phyloP scores from a whole-genome alignment of 179 eudicot species.

The Drosera spatulata region DNA sequence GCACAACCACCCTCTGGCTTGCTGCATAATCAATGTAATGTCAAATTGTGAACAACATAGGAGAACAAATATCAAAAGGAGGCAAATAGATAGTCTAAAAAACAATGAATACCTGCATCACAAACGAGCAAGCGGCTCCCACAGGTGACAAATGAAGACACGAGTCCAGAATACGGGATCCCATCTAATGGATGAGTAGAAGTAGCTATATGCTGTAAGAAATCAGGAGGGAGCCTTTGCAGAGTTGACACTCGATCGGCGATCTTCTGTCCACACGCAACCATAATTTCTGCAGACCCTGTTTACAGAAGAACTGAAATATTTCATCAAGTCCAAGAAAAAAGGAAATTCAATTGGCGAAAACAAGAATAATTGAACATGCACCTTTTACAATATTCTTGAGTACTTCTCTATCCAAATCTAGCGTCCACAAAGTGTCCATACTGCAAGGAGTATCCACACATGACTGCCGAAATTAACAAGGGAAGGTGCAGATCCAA shows the following conservation, averaged over 20 bases:
- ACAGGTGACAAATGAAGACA: constrained; percentile 54
- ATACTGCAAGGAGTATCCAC: constrained; percentile 37
- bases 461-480: no score
- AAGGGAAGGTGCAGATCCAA: no score
- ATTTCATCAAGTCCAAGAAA: background rate
- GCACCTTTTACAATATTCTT: constrained; percentile 57
- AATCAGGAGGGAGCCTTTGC: constrained; percentile 33
- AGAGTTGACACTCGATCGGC: constrained; percentile 41
- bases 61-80: background rate
- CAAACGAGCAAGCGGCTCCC: constrained; percentile 47
- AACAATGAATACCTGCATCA: constrained; percentile 53
- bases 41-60: background rate
- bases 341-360: background rate
- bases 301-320: constrained; percentile 11
- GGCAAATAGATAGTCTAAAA: background rate
- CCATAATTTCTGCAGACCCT: constrained; percentile 59
- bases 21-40: constrained; percentile 30
- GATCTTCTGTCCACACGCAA: constrained; percentile 49
- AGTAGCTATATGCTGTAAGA: constrained; percentile 35
- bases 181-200: constrained; percentile 27
- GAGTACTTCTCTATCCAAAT: constrained; percentile 44
- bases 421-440: constrained; percentile 72
- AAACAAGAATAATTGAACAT: background rate
- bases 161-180: constrained; percentile 38
- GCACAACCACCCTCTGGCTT: constrained; percentile 62